Evolutionary conservation across 441 rosid species (phyloP).

Genomic region (Gossypium armourianum): DNA sequence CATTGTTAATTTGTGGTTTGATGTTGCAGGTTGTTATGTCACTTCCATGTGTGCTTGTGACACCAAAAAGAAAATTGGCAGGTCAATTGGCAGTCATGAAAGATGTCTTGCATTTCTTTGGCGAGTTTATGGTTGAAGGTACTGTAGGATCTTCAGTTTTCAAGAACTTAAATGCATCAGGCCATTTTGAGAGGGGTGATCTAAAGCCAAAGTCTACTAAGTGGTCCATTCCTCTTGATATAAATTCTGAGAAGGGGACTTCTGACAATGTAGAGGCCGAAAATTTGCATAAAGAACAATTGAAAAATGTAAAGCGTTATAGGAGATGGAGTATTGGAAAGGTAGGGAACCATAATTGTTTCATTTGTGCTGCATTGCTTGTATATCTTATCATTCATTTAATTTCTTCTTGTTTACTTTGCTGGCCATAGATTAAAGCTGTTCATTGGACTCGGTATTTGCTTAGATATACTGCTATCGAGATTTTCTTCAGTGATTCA

Average conservation of each 20-base stretch:
- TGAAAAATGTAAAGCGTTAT: constrained; percentile 69
- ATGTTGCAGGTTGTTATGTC: constrained; percentile 62
- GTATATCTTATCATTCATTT: constrained; percentile 22
- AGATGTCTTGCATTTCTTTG: constrained; percentile 77
- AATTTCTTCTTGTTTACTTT: constrained; percentile 19
- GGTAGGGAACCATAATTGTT: constrained; percentile 33
- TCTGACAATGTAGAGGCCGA: constrained; percentile 41
- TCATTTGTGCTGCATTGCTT: constrained; percentile 7
- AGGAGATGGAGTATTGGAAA: constrained; percentile 82
- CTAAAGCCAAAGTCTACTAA: constrained; percentile 48
- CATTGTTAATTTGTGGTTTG: constrained; percentile 25
- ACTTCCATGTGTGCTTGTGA: constrained; percentile 78
- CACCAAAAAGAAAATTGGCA: constrained; percentile 87
- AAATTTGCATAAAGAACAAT: constrained; percentile 39
- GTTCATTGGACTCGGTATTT: constrained; percentile 94
- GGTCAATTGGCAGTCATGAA: constrained; percentile 82
- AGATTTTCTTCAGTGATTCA: constrained; percentile 72
- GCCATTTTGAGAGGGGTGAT: constrained; percentile 54
- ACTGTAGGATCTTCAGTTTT: constrained; percentile 85
- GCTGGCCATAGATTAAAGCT: constrained; percentile 53
- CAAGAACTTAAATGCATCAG: constrained; percentile 47
- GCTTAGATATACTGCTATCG: constrained; percentile 85
- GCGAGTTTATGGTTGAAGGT: constrained; percentile 88
- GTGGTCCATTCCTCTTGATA: constrained; percentile 41
- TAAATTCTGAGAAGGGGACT: constrained; percentile 36